phyloP scores from a whole-genome alignment of 2,329 filamentous ascomycete genomes.

The Alternaria hordeiaustralica region DNA sequence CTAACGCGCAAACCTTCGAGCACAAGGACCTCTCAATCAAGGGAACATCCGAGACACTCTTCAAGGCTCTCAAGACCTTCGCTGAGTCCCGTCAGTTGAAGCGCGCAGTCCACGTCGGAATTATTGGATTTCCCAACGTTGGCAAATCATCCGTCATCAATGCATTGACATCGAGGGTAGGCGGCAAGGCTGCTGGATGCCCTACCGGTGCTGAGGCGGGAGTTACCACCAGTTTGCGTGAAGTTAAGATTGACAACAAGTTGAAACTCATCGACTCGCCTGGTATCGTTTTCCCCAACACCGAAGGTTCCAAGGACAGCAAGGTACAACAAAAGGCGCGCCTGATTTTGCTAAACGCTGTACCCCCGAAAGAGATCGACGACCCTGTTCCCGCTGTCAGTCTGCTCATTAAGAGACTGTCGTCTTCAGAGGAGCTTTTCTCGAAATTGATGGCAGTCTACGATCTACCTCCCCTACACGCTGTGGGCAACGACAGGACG shows the following conservation, averaged over 20 bases:
- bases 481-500: constrained; percentile 73
- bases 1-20: constrained; percentile 90
- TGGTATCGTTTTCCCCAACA: constrained; percentile 88
- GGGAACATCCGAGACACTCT: constrained; percentile 82
- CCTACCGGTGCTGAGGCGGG: constrained; percentile 91
- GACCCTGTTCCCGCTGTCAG: constrained; percentile 88
- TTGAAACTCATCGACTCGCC: constrained; percentile 92
- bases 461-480: constrained; percentile 78
- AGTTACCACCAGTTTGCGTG: constrained; percentile 84
- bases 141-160: constrained; percentile 98
- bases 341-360: constrained; percentile 85
- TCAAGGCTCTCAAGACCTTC: constrained; percentile 89
- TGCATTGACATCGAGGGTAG: constrained; percentile 79
- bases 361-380: constrained; percentile 92
- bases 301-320: constrained; percentile 54
- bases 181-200: constrained; percentile 73
- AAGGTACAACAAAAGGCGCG: constrained; percentile 78
- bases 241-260: constrained; percentile 94
- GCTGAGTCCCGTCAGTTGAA: constrained; percentile 84
- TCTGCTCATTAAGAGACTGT: constrained; percentile 82
- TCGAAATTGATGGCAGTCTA: constrained; percentile 84
- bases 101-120: constrained; percentile 86
- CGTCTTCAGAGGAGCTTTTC: constrained; percentile 74
- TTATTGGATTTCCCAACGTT: constrained; percentile 95
- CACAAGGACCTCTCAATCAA: constrained; percentile 88